phyloP scores from a whole-genome alignment of 345 rosid species.

The Acer negundo region DNA sequence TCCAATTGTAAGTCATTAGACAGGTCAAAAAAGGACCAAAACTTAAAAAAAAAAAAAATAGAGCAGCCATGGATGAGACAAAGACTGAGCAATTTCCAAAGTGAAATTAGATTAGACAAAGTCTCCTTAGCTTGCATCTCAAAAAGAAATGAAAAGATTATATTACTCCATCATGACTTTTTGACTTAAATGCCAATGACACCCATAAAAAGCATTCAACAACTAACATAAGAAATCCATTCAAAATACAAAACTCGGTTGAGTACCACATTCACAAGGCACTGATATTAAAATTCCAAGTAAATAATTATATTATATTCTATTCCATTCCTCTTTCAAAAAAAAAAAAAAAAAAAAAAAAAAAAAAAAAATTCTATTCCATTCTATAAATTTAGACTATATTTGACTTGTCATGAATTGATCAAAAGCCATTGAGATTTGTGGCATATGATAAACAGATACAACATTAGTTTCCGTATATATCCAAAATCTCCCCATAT shows the following conservation, averaged over 20 bases:
- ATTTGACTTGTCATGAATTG: not conserved
- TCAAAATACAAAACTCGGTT: conserved; percentile 11
- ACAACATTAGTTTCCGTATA: too few relatives aligned
- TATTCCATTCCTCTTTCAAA: too few relatives aligned
- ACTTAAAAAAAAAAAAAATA: too few relatives aligned
- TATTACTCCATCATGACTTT: conserved; percentile 6
- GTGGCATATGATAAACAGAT: not conserved
- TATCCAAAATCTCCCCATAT: not conserved
- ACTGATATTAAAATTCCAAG: not conserved
- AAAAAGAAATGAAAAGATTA: conserved; percentile 10
- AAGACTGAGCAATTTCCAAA: conserved; percentile 3
- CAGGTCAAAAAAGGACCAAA: not conserved
- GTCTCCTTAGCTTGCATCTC: not conserved
- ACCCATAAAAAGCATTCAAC: conserved; percentile 5
- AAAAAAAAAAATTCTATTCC: too few relatives aligned
- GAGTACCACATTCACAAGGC: conserved; percentile 21
- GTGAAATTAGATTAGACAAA: conserved; percentile 7
- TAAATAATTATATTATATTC: too few relatives aligned
- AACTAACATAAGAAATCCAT: conserved; percentile 1
- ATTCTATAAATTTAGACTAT: not conserved
- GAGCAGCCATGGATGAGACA: not conserved
- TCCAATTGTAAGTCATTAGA: not conserved
- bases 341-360: too few relatives aligned
- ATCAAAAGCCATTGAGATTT: not conserved
- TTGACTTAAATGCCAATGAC: conserved; percentile 20